Conservation (phyloP, 2,329 filamentous ascomycete genomes). For the Pyrenophora tritici-repentis region DNA sequence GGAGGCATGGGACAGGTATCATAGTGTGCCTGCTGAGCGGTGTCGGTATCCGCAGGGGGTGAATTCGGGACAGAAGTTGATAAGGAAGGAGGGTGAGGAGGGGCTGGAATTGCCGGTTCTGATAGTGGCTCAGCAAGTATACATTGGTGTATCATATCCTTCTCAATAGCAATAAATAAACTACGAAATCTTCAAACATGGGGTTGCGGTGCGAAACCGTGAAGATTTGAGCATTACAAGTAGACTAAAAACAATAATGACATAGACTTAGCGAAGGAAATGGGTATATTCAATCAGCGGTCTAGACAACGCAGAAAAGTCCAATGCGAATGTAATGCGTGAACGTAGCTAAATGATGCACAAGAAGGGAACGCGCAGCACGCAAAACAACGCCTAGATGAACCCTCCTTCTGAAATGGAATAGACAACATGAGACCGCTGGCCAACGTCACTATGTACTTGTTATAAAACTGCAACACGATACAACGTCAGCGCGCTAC, state of each 20-base stretch:
- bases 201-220: too few relatives aligned
- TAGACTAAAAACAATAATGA: constrained; percentile 5
- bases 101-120: too few relatives aligned
- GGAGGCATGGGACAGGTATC: neutral
- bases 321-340: constrained; percentile 7
- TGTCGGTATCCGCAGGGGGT: too few relatives aligned
- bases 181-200: neutral
- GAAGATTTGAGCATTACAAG: neutral
- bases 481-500: constrained; percentile 9
- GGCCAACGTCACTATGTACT: neutral
- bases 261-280: constrained; percentile 18
- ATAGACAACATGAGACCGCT: neutral
- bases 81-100: neutral
- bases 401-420: constrained; percentile 5
- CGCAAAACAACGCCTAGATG: constrained; percentile 6
- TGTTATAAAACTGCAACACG: neutral
- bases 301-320: constrained; percentile 12
- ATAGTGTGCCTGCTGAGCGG: too few relatives aligned
- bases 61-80: neutral
- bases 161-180: too few relatives aligned
- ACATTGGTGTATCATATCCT: too few relatives aligned
- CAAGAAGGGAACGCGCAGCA: neutral
- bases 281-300: constrained; percentile 27
- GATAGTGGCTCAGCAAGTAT: too few relatives aligned
- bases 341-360: neutral